Evolutionary conservation across 73 alveolate species (phyloP).

Genomic region (Paramecium pentaurelia): DNA sequence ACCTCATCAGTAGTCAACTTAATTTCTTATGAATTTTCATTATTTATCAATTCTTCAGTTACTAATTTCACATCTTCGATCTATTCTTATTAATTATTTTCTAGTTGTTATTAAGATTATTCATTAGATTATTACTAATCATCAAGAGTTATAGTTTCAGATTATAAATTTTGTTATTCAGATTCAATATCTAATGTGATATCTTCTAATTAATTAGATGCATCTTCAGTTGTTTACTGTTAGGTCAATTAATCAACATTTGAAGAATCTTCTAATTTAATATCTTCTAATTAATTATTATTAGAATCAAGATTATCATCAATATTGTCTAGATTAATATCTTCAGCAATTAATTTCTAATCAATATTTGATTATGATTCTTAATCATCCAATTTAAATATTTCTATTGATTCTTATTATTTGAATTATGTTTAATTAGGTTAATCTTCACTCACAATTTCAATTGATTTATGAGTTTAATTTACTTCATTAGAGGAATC

Average conservation of each 20-base stretch:
- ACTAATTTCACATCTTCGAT: background rate
- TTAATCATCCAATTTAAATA: background rate
- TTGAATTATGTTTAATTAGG: background rate
- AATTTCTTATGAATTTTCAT: background rate
- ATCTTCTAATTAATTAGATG: background rate
- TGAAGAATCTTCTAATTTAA: background rate
- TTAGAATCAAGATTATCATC: background rate
- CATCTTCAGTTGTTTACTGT: background rate
- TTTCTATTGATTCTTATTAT: background rate
- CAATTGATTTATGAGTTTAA: background rate
- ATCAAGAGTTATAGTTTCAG: background rate
- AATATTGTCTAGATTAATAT: background rate
- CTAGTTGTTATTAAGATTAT: background rate
- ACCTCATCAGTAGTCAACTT: background rate
- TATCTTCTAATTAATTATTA: background rate
- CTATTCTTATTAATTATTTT: background rate
- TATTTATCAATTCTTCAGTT: background rate
- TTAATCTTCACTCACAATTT: background rate
- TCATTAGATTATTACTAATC: background rate
- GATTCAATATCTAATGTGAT: background rate
- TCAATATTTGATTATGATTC: background rate
- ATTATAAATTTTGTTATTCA: background rate
- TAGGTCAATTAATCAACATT: background rate
- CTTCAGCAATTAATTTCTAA: background rate
- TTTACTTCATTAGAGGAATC: background rate